Evolutionary conservation across 805 yeast species (phyloP).

Genomic region (Kuraishia ogatae): DNA sequence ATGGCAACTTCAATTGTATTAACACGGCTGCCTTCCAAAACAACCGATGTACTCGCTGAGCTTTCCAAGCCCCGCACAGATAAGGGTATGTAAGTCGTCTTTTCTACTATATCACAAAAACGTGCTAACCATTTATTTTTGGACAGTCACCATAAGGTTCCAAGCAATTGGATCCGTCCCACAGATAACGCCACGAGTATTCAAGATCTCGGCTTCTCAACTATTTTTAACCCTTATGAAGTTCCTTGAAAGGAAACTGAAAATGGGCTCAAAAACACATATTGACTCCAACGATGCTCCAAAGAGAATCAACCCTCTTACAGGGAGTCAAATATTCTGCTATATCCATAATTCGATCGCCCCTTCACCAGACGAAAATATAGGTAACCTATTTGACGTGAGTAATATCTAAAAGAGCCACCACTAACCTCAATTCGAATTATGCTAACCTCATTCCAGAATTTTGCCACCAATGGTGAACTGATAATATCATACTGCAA

Average conservation of each 20-base stretch:
- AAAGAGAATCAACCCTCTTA: constrained; percentile 6
- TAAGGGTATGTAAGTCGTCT: constrained; percentile 5
- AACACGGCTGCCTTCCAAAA: constrained; percentile 13
- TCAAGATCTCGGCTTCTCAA: constrained; percentile 38
- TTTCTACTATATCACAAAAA: constrained; percentile 1
- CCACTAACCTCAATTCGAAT: background rate
- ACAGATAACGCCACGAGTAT: constrained; percentile 38
- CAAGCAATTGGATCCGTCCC: constrained; percentile 54
- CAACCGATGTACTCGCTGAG: constrained; percentile 10
- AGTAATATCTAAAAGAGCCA: background rate
- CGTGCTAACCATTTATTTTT: background rate
- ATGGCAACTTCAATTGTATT: constrained; percentile 19
- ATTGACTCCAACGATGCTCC: background rate
- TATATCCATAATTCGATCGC: constrained; percentile 37
- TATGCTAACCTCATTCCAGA: constrained; percentile 5
- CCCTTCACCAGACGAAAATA: constrained; percentile 34
- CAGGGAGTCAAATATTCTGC: constrained; percentile 22
- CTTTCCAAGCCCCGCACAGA: constrained; percentile 9
- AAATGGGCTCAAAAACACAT: constrained; percentile 8
- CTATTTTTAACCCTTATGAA: constrained; percentile 35
- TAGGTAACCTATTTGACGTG: constrained; percentile 26
- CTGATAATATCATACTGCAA: constrained; percentile 36
- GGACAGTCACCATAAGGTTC: constrained; percentile 37
- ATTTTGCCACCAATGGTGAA: constrained; percentile 28
- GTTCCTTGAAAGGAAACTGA: constrained; percentile 34